Conservation (phyloP, 306 rosid genomes). For the Cicer pinnatifidum region DNA sequence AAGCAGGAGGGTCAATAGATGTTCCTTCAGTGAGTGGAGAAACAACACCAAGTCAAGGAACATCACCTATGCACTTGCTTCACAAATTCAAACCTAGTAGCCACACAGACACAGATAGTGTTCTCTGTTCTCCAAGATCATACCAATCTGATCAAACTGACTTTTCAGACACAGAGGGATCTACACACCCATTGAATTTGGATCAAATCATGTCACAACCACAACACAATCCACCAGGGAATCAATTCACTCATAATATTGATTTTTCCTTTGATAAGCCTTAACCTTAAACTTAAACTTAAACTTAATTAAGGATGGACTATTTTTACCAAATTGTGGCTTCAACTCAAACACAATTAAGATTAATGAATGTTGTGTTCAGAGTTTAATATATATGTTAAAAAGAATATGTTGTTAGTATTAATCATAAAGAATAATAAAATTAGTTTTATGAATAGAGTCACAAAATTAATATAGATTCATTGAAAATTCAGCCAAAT, state of each 20-base stretch:
- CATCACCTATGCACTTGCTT: conserved; percentile 64
- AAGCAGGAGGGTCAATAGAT: conserved; percentile 32
- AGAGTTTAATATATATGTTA: too few species aligned
- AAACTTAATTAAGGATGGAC: not conserved
- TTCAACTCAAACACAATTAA: too few species aligned
- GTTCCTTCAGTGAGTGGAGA: conserved; percentile 59
- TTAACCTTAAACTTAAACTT: conserved; percentile 11
- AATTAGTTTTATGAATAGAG: too few species aligned
- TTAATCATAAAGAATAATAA: too few species aligned
- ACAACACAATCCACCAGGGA: not conserved
- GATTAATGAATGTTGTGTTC: too few species aligned
- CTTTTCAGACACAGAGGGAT: conserved; percentile 51
- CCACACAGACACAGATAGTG: conserved; percentile 51
- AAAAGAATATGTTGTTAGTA: too few species aligned
- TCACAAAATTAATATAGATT: too few species aligned
- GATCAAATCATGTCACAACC: conserved; percentile 29
- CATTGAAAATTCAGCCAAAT: too few species aligned
- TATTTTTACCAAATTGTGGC: not conserved
- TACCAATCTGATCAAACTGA: conserved; percentile 61
- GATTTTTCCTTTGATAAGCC: conserved; percentile 66
- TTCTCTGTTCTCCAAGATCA: conserved; percentile 55
- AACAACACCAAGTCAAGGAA: conserved; percentile 63
- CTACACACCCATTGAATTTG: not conserved
- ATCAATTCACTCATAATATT: conserved; percentile 32
- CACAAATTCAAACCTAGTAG: conserved; percentile 53